Base-by-base conservation (phyloP, 345 rosid genomes). In the Cardamine occulta region DNA sequence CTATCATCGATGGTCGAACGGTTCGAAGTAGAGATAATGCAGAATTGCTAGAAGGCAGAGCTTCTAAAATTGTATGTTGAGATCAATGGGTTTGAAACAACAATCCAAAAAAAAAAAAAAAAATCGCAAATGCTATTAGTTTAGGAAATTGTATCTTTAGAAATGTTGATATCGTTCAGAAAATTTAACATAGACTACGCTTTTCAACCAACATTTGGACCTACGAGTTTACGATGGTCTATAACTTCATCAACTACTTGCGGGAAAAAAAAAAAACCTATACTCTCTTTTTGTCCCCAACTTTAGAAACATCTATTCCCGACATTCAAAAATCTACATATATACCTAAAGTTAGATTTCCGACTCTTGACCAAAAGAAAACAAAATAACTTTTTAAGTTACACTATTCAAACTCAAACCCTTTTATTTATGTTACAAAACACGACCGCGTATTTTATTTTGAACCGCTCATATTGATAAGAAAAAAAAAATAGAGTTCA, bases 261-360 rank as follows among this genome's bases (percentile, higher is more conserved):
- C 24, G 28, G 34, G 10, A 4, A 23, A 44, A 15, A 8, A 47
- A 19, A 4, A 4, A 53, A 35, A 8, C 6, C 17, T 6, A 64
- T 28, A 42, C 47, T 9, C 45, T 49, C 31, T 60, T 67, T 60
- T 60, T 52, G 74, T 68, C 68, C 49, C 69, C 40, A 75, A 63
- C 69, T 68, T 68, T 68, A 52, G 74, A 75, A 52, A 52, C 79
- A 75, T 52, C 69, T 70, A 37, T 52, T 70, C 54, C 71, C 75
- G 44, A 76, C 80, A 69, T 35, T 53, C 61, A 59, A 28, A 47
- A 34, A 34, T 34, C 51, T 45, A 71, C 11, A n/a, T 53, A 53
- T 52, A 19, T 21, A 60, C 31, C 49, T 61, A 68, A 62, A 69
- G 32, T 14, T 37, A 21, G 48, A 6, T 61, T 61, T 24, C 12